Evolutionary conservation across 2,329 filamentous ascomycete genomes (phyloP).

Genomic region (Colletotrichum tamarilloi): DNA sequence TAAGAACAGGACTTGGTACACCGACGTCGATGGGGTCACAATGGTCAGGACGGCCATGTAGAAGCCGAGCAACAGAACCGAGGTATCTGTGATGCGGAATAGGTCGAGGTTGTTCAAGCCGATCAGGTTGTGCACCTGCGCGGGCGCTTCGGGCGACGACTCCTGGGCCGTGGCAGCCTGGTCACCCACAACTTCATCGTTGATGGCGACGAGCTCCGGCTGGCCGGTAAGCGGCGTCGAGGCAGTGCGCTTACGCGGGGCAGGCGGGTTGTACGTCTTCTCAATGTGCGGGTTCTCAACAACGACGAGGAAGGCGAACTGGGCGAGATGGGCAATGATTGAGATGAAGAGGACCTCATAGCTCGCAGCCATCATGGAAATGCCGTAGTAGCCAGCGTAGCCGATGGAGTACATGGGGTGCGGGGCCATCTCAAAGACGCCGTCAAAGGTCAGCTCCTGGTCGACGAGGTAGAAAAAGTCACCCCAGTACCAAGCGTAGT

Average conservation of each 20-base stretch:
- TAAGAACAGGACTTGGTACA: constrained; percentile 84
- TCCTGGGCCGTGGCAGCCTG: constrained; percentile 43
- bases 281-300: constrained; percentile 99
- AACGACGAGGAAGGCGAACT: constrained; percentile 90
- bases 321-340: constrained; percentile 91
- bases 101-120: constrained; percentile 88
- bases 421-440: constrained; percentile 98
- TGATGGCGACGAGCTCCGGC: constrained; percentile 23
- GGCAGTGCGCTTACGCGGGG: constrained; percentile 71
- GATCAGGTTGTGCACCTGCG: constrained; percentile 83
- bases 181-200: constrained; percentile 35
- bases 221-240: constrained; percentile 44
- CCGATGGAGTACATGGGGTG: constrained; percentile 99
- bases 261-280: constrained; percentile 93
- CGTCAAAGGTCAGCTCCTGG: constrained; percentile 97
- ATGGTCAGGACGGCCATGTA: constrained; percentile 81
- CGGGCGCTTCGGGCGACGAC: constrained; percentile 68
- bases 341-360: constrained; percentile 98
- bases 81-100: constrained; percentile 86
- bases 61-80: constrained; percentile 79
- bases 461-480: constrained; percentile 99
- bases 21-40: constrained; percentile 79
- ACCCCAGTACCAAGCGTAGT: constrained; percentile 99
- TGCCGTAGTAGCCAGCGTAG: constrained; percentile 97
- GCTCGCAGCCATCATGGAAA: constrained; percentile 97